phyloP scores from a whole-genome alignment of 768 basidiomycete genomes.

The Lactarius hengduanensis region DNA sequence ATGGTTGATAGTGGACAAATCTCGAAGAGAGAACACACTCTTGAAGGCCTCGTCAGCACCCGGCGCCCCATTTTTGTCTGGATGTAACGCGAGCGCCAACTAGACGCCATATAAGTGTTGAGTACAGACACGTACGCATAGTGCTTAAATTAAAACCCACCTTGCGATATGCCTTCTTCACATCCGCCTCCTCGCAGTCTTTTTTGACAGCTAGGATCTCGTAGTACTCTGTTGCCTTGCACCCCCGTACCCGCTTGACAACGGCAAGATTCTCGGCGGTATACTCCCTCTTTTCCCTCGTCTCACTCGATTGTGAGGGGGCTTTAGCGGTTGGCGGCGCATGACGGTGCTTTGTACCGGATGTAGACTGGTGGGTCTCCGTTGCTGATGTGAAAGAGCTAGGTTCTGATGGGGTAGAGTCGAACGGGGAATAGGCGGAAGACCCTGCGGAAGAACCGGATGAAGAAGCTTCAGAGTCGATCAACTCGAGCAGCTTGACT shows the following conservation, averaged over 20 bases:
- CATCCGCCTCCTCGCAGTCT: slow-evolving; percentile 78
- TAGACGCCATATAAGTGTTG: slow-evolving; percentile 33
- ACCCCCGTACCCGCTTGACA: slow-evolving; percentile 81
- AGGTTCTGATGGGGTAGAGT: slow-evolving; percentile 37
- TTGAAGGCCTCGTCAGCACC: slow-evolving; percentile 99
- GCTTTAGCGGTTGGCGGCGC: slow-evolving; percentile 47
- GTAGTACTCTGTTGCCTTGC: slow-evolving; percentile 91
- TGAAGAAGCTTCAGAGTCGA: slow-evolving; percentile 54
- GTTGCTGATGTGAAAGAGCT: slow-evolving; percentile 50
- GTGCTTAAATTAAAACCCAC: slow-evolving; percentile 42
- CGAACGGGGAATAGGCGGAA: slow-evolving; percentile 41
- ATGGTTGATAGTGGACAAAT: slow-evolving; percentile 20
- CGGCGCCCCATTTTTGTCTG: slow-evolving; percentile 96
- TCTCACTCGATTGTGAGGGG: slow-evolving; percentile 39
- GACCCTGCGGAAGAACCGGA: slow-evolving; percentile 33
- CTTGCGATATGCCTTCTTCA: slow-evolving; percentile 97
- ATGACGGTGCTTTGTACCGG: slow-evolving; percentile 66
- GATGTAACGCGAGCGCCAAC: slow-evolving; percentile 87
- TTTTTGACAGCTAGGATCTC: slow-evolving; percentile 80
- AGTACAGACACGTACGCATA: neutral
- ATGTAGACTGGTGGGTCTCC: slow-evolving; percentile 72
- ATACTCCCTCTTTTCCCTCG: slow-evolving; percentile 56
- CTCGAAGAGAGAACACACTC: slow-evolving; percentile 50
- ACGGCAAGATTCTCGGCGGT: slow-evolving; percentile 79
- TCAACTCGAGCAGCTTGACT: slow-evolving; percentile 57